A percentile compares a stretch with the other conserved stretches of the same genome.
Conservation (phyloP, 2,329 filamentous ascomycete genomes). For the Colletotrichum sp. region DNA sequence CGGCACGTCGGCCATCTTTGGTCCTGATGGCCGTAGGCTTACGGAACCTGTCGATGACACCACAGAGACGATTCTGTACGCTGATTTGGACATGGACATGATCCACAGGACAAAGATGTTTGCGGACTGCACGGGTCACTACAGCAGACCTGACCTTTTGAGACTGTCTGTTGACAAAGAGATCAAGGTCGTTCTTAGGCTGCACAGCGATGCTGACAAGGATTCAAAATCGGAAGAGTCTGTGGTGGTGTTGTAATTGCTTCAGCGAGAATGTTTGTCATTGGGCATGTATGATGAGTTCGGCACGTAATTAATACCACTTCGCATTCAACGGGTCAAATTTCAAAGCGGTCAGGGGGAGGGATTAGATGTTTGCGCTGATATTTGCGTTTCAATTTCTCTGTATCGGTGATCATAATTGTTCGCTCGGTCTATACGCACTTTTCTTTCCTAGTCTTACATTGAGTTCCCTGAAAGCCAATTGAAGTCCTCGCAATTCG, state of each 20-base stretch:
- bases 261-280: not conserved
- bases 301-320: not conserved
- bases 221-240: not conserved
- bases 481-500: slow-evolving; percentile 3
- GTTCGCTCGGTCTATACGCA: not conserved
- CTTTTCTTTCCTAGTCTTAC: not conserved
- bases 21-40: slow-evolving; percentile 54
- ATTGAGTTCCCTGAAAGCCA: not conserved
- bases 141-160: slow-evolving; percentile 44
- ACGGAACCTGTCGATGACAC: slow-evolving; percentile 40
- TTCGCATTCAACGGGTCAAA: not conserved
- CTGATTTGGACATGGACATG: slow-evolving; percentile 52
- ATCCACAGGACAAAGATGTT: slow-evolving; percentile 43
- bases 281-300: not conserved
- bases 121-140: slow-evolving; percentile 40
- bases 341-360: too few species aligned
- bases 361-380: not conserved
- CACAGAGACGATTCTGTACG: slow-evolving; percentile 54
- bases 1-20: slow-evolving; percentile 55
- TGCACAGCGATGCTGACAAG: not conserved
- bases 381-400: not conserved
- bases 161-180: slow-evolving; percentile 28
- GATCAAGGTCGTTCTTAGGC: not conserved
- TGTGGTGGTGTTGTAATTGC: not conserved
- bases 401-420: not conserved